Base-by-base conservation (phyloP, 1,284 basidiomycete species). In the Wolfiporia cocos region DNA sequence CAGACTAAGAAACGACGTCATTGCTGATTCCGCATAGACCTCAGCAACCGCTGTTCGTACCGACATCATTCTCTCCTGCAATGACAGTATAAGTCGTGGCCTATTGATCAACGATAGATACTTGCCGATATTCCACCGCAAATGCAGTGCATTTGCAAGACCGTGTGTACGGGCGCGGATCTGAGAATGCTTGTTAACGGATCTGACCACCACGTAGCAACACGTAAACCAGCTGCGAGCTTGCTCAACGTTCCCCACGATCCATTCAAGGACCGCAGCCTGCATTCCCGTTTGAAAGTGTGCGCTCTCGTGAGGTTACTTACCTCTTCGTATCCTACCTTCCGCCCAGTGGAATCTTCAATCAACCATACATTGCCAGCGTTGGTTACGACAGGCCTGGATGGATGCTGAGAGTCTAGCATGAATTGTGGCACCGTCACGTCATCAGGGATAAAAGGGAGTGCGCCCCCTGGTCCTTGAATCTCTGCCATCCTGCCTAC, bases 341-440 rank as follows among this genome's bases (percentile, higher is more conserved):
- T 52, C 34, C 70, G 66, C 14, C 74, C 78, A 5, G 76, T 74
- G 10, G 62, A 57, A 50, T 86, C 81, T 24, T 87, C 76, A 33
- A 86, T 75, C 38, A 86, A 63, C 73, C 78, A 85, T 3, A 56
- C 51, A n/a, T n/a, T n/a, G 31, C 54, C 52, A 9, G 39, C 18
- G 22, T 48, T 39, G 34, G 28, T 49, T 21, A 51, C 50, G 11
- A 55, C 47, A 0, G 83, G 83, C 21, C 76, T 68, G 18, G 62
- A 47, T 1, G 74, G 68, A 38, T 76, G 70, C 28, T 70, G 57
- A 12, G 61, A 57, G 47, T 81, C 77, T 21, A 86, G 70, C 31
- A 86, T 69, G 59, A 88, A 87, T 59, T 88, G 85, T 2, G 80
- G 74, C n/a, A 86, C 67, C 10, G 78, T 78, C 39, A 86, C 58